Conservation (phyloP, 257 asterid species). For the Leonotis leonurus region DNA sequence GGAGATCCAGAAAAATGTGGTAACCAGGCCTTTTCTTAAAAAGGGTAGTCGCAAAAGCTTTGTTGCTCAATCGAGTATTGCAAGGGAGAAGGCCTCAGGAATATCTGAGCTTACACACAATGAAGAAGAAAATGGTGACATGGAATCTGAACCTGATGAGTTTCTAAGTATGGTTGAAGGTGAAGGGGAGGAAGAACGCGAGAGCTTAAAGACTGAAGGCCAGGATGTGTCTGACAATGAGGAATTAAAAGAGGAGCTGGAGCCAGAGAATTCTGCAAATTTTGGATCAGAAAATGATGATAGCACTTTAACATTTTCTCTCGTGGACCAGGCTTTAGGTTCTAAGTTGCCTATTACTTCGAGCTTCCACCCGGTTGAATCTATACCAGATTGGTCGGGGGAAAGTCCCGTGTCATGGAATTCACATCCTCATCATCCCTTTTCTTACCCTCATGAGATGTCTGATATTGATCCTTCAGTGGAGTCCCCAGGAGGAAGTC, state of each 20-base stretch:
- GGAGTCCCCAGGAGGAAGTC: conserved; percentile 74
- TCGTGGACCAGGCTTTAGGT: conserved; percentile 43
- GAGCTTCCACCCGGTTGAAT: conserved; percentile 16
- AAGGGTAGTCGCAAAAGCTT: conserved; percentile 52
- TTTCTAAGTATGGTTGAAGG: conserved; percentile 38
- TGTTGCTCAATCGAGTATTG: conserved; percentile 32
- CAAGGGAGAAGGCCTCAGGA: conserved; percentile 37
- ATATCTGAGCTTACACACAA: conserved; percentile 27
- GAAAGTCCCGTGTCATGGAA: conserved; percentile 58
- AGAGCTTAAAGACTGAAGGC: conserved; percentile 29
- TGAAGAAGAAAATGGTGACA: conserved; percentile 42
- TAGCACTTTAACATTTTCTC: conserved; percentile 32
- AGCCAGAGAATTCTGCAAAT: conserved; percentile 22
- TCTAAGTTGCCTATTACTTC: conserved; percentile 41
- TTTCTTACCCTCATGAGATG: conserved; percentile 59
- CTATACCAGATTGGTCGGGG: conserved; percentile 59
- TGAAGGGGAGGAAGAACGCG: conserved; percentile 48
- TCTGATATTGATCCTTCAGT: conserved; percentile 71
- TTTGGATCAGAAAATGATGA: conserved; percentile 68
- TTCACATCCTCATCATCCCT: conserved; percentile 47
- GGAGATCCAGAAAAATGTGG: conserved; percentile 39
- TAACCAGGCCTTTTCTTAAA: conserved; percentile 48
- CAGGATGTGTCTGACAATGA: conserved; percentile 17
- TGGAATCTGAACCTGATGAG: conserved; percentile 46
- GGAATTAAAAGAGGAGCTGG: conserved; percentile 20